phyloP scores from a whole-genome alignment of 805 yeast species.

The Nakazawaea wickerhamii region DNA sequence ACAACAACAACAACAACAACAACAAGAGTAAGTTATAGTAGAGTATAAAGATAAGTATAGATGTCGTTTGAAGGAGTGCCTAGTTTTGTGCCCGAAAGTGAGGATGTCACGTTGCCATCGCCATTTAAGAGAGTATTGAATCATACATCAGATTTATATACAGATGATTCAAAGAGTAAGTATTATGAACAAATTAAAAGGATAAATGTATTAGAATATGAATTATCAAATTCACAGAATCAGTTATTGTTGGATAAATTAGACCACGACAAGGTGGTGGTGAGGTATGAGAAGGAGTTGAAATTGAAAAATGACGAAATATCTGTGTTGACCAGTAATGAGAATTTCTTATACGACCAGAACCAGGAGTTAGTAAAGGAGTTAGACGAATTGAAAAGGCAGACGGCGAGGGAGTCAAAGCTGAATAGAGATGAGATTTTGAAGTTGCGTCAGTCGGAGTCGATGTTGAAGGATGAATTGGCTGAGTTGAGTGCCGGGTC shows the following conservation, averaged over 20 bases:
- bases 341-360: slow-evolving; percentile 9
- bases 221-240: slow-evolving; percentile 5
- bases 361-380: slow-evolving; percentile 7
- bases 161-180: not conserved
- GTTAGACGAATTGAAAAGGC: not conserved
- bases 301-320: slow-evolving; percentile 8
- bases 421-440: slow-evolving; percentile 2
- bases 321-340: slow-evolving; percentile 1
- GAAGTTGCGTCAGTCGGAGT: not conserved
- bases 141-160: slow-evolving; percentile 3
- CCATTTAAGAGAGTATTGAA: slow-evolving; percentile 9
- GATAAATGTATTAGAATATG: slow-evolving; percentile 6
- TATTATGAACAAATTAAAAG: slow-evolving; percentile 7
- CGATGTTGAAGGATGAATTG: slow-evolving; percentile 4
- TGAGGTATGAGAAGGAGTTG: not conserved
- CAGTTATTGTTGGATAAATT: slow-evolving; percentile 4
- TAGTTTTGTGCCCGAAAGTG: not conserved
- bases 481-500: not conserved
- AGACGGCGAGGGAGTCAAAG: not conserved
- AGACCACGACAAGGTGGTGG: slow-evolving; percentile 3
- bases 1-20: not conserved
- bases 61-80: slow-evolving; percentile 2
- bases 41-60: not conserved
- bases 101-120: slow-evolving; percentile 7
- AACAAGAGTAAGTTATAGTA: not conserved